Evolutionary conservation across 164 flowering plant genomes (phyloP).

Genomic region (Cinnamomum micranthum): DNA sequence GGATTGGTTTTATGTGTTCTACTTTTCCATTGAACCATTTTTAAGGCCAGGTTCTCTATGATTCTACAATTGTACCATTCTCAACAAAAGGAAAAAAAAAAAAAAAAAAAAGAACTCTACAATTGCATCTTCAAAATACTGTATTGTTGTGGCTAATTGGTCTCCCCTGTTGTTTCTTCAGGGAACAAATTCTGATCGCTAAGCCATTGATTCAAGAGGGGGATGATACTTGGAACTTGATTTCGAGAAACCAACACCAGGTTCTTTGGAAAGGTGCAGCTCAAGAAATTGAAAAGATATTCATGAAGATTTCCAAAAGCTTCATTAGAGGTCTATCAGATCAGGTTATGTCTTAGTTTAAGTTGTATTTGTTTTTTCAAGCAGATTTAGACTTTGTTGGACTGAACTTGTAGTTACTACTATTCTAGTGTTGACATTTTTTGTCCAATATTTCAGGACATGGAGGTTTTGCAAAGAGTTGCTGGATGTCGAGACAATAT

Average conservation of each 20-base stretch:
- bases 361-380: not conserved
- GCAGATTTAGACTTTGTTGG: not conserved
- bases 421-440: not conserved
- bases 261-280: conserved; percentile 66
- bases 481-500: conserved; percentile 60
- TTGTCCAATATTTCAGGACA: conserved; percentile 48
- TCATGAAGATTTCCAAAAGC: conserved; percentile 64
- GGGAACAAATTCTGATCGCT: conserved; percentile 68
- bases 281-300: conserved; percentile 58
- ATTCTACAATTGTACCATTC: too few relatives aligned
- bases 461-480: conserved; percentile 60
- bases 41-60: too few relatives aligned
- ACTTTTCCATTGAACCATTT: too few relatives aligned
- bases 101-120: too few relatives aligned
- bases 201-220: conserved; percentile 81
- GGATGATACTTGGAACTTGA: conserved; percentile 54
- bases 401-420: not conserved
- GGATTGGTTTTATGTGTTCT: too few relatives aligned
- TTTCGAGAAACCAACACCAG: conserved; percentile 46
- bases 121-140: too few relatives aligned
- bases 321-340: conserved; percentile 47
- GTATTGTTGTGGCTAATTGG: not conserved
- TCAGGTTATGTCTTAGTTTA: conserved; percentile 41
- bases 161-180: conserved; percentile 21
- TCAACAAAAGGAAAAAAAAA: too few relatives aligned